Evolutionary conservation across 495 filamentous ascomycete species (phyloP).

Genomic region (Pseudomonodictys pantanalensis): DNA sequence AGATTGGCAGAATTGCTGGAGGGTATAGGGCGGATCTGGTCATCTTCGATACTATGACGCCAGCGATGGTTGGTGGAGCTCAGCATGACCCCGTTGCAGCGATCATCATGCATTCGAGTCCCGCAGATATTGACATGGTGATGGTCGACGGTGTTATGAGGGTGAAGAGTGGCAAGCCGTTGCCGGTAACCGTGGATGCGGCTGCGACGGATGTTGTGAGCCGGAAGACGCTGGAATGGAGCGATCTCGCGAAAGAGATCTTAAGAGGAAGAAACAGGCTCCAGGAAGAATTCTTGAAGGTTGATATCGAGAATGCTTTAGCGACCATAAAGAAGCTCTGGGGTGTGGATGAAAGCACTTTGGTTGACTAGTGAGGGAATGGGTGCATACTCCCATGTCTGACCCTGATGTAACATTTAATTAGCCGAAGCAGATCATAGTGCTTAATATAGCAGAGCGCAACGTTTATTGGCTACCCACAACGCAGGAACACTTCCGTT

Average conservation of each 20-base stretch:
- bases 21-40: conserved; percentile 51
- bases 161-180: conserved; percentile 40
- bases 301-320: conserved; percentile 28
- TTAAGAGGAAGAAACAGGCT: conserved; percentile 34
- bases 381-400: too few species aligned
- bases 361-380: too few species aligned
- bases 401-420: too few species aligned
- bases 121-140: conserved; percentile 49
- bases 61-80: conserved; percentile 46
- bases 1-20: conserved; percentile 47
- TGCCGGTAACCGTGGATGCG: conserved; percentile 31
- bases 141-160: conserved; percentile 48
- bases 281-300: conserved; percentile 23
- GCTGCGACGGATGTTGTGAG: conserved; percentile 19
- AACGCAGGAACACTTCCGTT: neutral
- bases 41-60: conserved; percentile 45
- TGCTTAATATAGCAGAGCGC: neutral
- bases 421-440: neutral
- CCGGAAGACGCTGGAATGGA: conserved; percentile 34
- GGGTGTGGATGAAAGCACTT: too few species aligned
- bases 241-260: conserved; percentile 32
- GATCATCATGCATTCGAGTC: conserved; percentile 46
- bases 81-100: conserved; percentile 48
- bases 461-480: neutral
- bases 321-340: conserved; percentile 21